These are phyloP conservation scores for Suhomyces bolitotheri DNA, from an alignment of 1,139 yeast genomes.

Conservation along the genomic window DNA sequence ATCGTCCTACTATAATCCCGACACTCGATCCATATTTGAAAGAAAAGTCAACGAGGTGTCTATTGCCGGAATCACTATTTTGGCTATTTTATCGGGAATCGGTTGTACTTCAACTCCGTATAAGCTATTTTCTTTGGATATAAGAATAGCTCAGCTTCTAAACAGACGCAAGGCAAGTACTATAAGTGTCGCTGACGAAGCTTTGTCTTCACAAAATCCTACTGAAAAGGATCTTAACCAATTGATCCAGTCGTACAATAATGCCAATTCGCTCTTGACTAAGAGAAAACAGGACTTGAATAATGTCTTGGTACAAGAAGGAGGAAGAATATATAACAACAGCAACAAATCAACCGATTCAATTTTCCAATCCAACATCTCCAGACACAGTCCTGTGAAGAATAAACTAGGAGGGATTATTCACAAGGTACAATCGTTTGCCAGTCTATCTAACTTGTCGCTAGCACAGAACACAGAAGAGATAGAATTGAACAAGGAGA, in stretches of 20 bases:
- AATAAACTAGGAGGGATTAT: slow-evolving; percentile 28
- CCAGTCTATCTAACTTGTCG: slow-evolving; percentile 28
- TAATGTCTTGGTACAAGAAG: slow-evolving; percentile 19
- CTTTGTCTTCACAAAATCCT: not conserved
- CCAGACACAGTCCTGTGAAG: slow-evolving; percentile 3
- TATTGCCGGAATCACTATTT: slow-evolving; percentile 68
- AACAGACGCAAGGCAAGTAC: not conserved
- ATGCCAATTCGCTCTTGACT: slow-evolving; percentile 35
- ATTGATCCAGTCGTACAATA: slow-evolving; percentile 39
- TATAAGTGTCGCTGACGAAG: not conserved
- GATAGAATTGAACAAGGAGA: slow-evolving; percentile 38
- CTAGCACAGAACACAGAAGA: slow-evolving; percentile 26
- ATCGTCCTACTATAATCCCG: slow-evolving; percentile 13
- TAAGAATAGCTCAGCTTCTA: slow-evolving; percentile 7
- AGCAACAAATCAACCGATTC: slow-evolving; percentile 18
- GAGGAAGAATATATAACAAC: slow-evolving; percentile 33
- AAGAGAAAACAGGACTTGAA: slow-evolving; percentile 37
- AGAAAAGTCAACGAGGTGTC: slow-evolving; percentile 60
- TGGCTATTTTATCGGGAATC: slow-evolving; percentile 71
- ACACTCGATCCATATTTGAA: slow-evolving; percentile 33
- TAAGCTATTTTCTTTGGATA: slow-evolving; percentile 19
- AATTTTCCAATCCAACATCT: slow-evolving; percentile 1
- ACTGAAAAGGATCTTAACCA: slow-evolving; percentile 28
- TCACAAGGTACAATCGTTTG: slow-evolving; percentile 47
- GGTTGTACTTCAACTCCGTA: slow-evolving; percentile 73